Evolutionary conservation across 2,329 filamentous ascomycete species (phyloP).

Genomic region (Teratosphaeria destructans): DNA sequence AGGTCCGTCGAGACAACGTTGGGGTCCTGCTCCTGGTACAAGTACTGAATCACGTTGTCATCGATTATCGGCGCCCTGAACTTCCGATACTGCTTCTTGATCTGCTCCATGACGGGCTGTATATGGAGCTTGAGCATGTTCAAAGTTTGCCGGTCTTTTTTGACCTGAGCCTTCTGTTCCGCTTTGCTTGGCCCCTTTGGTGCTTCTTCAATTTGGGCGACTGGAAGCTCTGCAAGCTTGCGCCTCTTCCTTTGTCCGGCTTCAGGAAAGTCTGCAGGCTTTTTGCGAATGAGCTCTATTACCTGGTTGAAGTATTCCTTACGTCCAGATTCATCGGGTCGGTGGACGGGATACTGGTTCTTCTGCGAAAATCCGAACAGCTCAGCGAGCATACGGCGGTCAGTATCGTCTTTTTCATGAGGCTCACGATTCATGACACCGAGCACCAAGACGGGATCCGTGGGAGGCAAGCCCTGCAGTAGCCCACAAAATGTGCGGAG

Average conservation of each 20-base stretch:
- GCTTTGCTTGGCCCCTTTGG: slow-evolving; percentile 55
- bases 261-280: slow-evolving; percentile 78
- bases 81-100: slow-evolving; percentile 79
- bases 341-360: slow-evolving; percentile 60
- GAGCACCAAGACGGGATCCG: slow-evolving; percentile 78
- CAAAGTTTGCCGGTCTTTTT: slow-evolving; percentile 70
- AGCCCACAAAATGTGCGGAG: slow-evolving; percentile 77
- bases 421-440: slow-evolving; percentile 61
- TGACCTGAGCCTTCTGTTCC: slow-evolving; percentile 69
- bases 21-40: slow-evolving; percentile 75
- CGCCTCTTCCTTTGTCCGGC: slow-evolving; percentile 78
- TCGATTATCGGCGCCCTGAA: slow-evolving; percentile 75
- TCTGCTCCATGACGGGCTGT: slow-evolving; percentile 94
- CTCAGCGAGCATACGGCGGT: slow-evolving; percentile 53
- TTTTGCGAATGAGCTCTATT: slow-evolving; percentile 64
- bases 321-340: slow-evolving; percentile 54
- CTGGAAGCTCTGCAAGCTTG: slow-evolving; percentile 62
- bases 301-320: slow-evolving; percentile 69
- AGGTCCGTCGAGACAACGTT: slow-evolving; percentile 51
- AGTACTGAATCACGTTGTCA: slow-evolving; percentile 62
- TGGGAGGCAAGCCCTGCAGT: slow-evolving; percentile 72
- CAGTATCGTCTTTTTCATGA: slow-evolving; percentile 27
- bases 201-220: slow-evolving; percentile 58
- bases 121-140: slow-evolving; percentile 82
- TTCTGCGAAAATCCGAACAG: slow-evolving; percentile 78